phyloP scores from a whole-genome alignment of 1,284 basidiomycete species.

The Austropuccinia psidii region DNA sequence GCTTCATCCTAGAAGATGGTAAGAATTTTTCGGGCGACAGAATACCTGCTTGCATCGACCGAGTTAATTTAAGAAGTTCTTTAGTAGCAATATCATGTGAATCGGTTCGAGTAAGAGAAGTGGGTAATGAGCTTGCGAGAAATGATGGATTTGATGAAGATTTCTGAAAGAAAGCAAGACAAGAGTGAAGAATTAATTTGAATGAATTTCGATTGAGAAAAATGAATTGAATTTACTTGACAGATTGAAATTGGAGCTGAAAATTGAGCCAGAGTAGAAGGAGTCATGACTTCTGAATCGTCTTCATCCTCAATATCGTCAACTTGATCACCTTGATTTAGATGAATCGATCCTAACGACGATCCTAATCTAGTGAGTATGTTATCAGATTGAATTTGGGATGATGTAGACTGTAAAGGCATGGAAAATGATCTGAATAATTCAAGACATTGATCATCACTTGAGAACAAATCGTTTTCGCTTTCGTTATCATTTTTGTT shows the following conservation, averaged over 20 bases:
- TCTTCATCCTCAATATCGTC: slow-evolving; percentile 7
- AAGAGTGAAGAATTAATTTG: background rate
- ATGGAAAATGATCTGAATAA: slow-evolving; percentile 24
- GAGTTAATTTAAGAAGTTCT: slow-evolving; percentile 20
- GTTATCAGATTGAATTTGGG: background rate
- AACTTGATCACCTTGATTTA: background rate
- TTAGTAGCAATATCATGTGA: background rate
- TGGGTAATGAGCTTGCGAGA: slow-evolving; percentile 2
- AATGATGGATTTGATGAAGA: background rate
- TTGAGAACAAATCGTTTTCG: too few species aligned
- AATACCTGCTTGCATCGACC: slow-evolving; percentile 13
- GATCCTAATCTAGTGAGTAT: background rate
- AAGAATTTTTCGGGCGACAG: slow-evolving; percentile 7
- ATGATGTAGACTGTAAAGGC: too few species aligned
- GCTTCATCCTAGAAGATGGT: slow-evolving; percentile 14
- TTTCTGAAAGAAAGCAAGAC: background rate
- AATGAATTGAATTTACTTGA: background rate
- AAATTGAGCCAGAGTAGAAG: background rate
- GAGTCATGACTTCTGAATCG: background rate
- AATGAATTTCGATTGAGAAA: background rate
- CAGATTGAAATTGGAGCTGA: background rate
- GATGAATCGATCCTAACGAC: too few species aligned
- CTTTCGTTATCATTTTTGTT: too few species aligned
- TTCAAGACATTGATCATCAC: background rate
- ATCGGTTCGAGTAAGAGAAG: background rate